Conservation (phyloP, 2,329 filamentous ascomycete genomes). For the Aspergillus caelatus region DNA sequence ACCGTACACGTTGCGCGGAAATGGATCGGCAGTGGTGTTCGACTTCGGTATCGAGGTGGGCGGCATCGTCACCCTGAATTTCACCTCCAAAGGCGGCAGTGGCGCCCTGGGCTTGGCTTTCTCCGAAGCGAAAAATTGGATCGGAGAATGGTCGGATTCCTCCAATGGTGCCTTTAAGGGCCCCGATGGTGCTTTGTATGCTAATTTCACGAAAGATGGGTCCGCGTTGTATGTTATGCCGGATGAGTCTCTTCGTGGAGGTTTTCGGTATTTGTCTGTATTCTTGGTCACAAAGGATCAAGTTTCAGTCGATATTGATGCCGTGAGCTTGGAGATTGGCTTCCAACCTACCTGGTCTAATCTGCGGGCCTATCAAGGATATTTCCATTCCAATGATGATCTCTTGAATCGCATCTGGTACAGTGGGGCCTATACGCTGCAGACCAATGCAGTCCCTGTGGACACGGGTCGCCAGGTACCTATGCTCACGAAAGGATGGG, state of each 20-base stretch:
- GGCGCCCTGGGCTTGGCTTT: constrained; percentile 52
- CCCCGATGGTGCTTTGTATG: constrained; percentile 47
- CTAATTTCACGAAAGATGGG: constrained; percentile 37
- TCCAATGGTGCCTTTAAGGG: constrained; percentile 51
- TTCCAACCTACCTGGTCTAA: constrained; percentile 58
- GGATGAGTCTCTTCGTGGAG: constrained; percentile 44
- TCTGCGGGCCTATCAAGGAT: constrained; percentile 56
- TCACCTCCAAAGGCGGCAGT: constrained; percentile 41
- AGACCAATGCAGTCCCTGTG: constrained; percentile 46
- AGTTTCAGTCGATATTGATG: constrained; percentile 38
- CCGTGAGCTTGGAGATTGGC: constrained; percentile 47
- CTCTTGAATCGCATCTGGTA: constrained; percentile 62
- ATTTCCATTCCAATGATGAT: constrained; percentile 55
- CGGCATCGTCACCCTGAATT: constrained; percentile 57
- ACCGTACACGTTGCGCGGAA: constrained; percentile 40
- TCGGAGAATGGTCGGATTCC: constrained; percentile 51
- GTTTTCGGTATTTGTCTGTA: constrained; percentile 49
- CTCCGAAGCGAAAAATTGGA: constrained; percentile 52
- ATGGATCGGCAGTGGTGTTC: constrained; percentile 58
- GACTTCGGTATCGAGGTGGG: constrained; percentile 64
- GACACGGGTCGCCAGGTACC: constrained; percentile 41
- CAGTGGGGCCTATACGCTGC: constrained; percentile 57
- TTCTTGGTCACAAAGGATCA: constrained; percentile 38
- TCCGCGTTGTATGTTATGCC: constrained; percentile 43
- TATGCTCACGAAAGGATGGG: constrained; percentile 37